These are phyloP conservation scores for Clarireedia homoeocarpa DNA, from an alignment of 2,329 filamentous ascomycete genomes.

Conservation along the genomic window DNA sequence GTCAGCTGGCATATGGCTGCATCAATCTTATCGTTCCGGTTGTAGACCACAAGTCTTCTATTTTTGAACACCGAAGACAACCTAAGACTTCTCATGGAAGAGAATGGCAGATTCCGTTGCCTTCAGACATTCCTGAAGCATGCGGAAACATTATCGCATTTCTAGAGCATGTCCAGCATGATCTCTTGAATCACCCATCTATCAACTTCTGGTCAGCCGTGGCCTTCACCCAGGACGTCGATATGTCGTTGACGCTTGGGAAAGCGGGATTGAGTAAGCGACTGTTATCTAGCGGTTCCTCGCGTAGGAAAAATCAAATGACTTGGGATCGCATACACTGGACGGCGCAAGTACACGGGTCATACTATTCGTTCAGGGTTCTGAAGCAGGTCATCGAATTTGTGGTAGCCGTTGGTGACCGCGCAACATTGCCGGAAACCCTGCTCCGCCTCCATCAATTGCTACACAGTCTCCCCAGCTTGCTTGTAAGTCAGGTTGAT, in stretches of 20 bases:
- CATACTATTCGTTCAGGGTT: conserved; percentile 29
- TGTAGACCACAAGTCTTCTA: conserved; percentile 13
- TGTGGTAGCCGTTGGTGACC: conserved; percentile 5
- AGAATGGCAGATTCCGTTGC: conserved; percentile 22
- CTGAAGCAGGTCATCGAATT: conserved; percentile 26
- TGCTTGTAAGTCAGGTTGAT: background rate
- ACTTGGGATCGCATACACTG: conserved; percentile 29
- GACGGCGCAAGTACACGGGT: conserved; percentile 26
- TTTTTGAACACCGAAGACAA: conserved; percentile 27
- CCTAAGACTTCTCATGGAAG: conserved; percentile 20
- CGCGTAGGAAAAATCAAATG: background rate
- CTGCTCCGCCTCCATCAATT: conserved; percentile 10
- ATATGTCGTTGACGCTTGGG: conserved; percentile 19
- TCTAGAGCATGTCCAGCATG: conserved; percentile 12
- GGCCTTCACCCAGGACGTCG: conserved; percentile 25
- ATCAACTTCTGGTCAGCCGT: conserved; percentile 22
- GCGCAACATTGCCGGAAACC: conserved; percentile 4
- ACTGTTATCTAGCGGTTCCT: background rate
- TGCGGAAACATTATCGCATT: conserved; percentile 16
- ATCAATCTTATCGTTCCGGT: conserved; percentile 33
- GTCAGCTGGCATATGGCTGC: conserved; percentile 48
- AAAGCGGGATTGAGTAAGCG: conserved; percentile 16
- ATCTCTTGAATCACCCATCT: conserved; percentile 12
- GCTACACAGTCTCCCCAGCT: conserved; percentile 19
- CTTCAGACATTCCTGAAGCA: conserved; percentile 18